Percentiles rank a stretch among this genome's conserved stretches.
phyloP scores from a whole-genome alignment of 73 alveolate genomes.

The Paramecium biaurelia region DNA sequence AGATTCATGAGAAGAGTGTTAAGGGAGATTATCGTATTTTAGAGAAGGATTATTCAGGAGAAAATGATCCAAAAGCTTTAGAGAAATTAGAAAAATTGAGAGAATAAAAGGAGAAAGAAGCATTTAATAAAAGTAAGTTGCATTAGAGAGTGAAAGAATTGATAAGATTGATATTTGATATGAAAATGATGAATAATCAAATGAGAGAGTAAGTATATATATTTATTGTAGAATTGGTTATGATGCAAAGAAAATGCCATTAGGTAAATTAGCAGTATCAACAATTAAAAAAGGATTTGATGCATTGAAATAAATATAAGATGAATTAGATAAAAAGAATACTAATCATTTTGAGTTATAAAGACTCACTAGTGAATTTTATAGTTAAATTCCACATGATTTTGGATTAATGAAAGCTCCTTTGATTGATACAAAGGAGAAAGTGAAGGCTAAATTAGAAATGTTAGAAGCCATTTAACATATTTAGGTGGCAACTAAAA shows the following conservation, averaged over 20 bases:
- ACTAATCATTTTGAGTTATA: conserved; percentile 59
- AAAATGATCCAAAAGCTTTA: conserved; percentile 30
- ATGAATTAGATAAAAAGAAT: conserved; percentile 64
- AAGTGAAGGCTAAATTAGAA: conserved; percentile 83
- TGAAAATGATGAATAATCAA: conserved; percentile 69
- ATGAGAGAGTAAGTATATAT: conserved; percentile 52
- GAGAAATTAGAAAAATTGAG: not conserved
- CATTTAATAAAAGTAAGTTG: conserved; percentile 34
- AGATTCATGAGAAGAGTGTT: conserved; percentile 27
- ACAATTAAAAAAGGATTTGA: conserved; percentile 69
- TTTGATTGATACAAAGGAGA: conserved; percentile 75
- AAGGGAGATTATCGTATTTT: conserved; percentile 52
- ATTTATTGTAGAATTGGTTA: conserved; percentile 74
- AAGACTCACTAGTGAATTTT: conserved; percentile 80
- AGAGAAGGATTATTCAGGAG: conserved; percentile 40
- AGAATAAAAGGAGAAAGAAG: conserved; percentile 6
- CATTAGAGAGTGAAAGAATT: conserved; percentile 58
- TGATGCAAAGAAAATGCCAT: conserved; percentile 86
- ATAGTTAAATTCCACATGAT: conserved; percentile 94
- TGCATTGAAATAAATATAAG: conserved; percentile 73
- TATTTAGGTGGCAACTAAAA: conserved; percentile 76
- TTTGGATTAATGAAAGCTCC: conserved; percentile 78
- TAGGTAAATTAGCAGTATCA: conserved; percentile 78
- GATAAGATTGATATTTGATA: conserved; percentile 68
- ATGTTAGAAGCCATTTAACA: conserved; percentile 79